phyloP scores from a whole-genome alignment of 1,139 yeast genomes.

The Pichia sp. region DNA sequence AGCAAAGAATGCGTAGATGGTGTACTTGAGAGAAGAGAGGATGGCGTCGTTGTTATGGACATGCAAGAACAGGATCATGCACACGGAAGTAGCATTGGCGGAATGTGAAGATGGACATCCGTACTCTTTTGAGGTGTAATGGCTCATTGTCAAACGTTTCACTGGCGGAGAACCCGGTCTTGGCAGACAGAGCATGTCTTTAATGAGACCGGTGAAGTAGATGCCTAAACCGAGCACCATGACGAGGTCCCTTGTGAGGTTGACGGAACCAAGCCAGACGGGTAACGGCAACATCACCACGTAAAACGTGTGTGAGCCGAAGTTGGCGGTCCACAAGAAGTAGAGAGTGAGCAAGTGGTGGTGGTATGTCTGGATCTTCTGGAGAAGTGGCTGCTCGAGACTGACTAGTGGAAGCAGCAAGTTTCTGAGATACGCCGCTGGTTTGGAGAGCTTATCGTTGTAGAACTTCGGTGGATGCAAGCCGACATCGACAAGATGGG shows the following conservation, averaged over 20 bases:
- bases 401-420: slow-evolving; percentile 58
- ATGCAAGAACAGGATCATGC: slow-evolving; percentile 43
- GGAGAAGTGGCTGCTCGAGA: slow-evolving; percentile 62
- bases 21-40: slow-evolving; percentile 29
- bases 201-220: slow-evolving; percentile 70
- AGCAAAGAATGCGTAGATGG: slow-evolving; percentile 22
- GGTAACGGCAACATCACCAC: slow-evolving; percentile 86
- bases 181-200: slow-evolving; percentile 87
- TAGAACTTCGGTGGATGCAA: slow-evolving; percentile 68
- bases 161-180: slow-evolving; percentile 93
- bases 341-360: slow-evolving; percentile 61
- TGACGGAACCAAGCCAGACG: slow-evolving; percentile 74
- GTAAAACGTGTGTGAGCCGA: slow-evolving; percentile 94
- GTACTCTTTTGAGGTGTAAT: slow-evolving; percentile 87
- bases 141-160: slow-evolving; percentile 84
- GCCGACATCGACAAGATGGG: slow-evolving; percentile 42
- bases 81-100: slow-evolving; percentile 87
- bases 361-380: slow-evolving; percentile 56
- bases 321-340: slow-evolving; percentile 85
- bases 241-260: slow-evolving; percentile 66
- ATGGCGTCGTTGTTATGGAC: slow-evolving; percentile 32
- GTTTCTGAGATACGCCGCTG: slow-evolving; percentile 59
- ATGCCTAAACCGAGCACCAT: slow-evolving; percentile 84
- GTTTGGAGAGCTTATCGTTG: slow-evolving; percentile 52
- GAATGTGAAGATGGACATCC: slow-evolving; percentile 95